Evolutionary conservation across 2,329 filamentous ascomycete genomes (phyloP).

Genomic region (Fusarium sp.): DNA sequence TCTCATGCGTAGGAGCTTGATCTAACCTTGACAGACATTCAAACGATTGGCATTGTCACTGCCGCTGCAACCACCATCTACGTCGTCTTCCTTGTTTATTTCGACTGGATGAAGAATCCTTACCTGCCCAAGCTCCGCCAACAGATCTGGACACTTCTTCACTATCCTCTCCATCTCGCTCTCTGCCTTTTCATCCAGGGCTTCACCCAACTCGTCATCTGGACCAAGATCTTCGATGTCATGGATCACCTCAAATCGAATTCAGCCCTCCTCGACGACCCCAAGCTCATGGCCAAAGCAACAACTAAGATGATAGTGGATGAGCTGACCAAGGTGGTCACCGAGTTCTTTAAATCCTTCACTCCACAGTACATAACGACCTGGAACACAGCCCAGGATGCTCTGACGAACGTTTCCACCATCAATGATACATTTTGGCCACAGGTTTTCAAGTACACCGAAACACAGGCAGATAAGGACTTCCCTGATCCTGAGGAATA

Average conservation of each 20-base stretch:
- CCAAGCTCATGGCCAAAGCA: conserved; percentile 15
- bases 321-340: conserved; percentile 25
- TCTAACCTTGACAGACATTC: conserved; percentile 45
- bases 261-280: conserved; percentile 16
- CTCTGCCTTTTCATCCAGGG: conserved; percentile 74
- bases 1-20: rapidly evolving
- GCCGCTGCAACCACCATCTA: conserved; percentile 56
- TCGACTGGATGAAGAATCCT: conserved; percentile 74
- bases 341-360: conserved; percentile 43
- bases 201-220: conserved; percentile 66
- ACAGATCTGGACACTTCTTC: conserved; percentile 66
- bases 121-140: conserved; percentile 68
- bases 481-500: conserved; percentile 1
- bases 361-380: conserved; percentile 42
- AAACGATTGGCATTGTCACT: conserved; percentile 55
- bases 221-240: conserved; percentile 54
- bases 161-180: conserved; percentile 72
- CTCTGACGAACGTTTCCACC: conserved; percentile 44
- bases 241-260: conserved; percentile 33
- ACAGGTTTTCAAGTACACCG: conserved; percentile 4
- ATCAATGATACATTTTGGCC: conserved; percentile 47
- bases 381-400: conserved; percentile 30
- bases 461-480: conserved; percentile 13
- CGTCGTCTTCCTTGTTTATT: conserved; percentile 59
- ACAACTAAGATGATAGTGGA: conserved; percentile 36